Evolutionary conservation across 352 stramenopile species (phyloP), one percentile per base, ranked within the genome.

Genomic region (Achlya hypogyna): DNA sequence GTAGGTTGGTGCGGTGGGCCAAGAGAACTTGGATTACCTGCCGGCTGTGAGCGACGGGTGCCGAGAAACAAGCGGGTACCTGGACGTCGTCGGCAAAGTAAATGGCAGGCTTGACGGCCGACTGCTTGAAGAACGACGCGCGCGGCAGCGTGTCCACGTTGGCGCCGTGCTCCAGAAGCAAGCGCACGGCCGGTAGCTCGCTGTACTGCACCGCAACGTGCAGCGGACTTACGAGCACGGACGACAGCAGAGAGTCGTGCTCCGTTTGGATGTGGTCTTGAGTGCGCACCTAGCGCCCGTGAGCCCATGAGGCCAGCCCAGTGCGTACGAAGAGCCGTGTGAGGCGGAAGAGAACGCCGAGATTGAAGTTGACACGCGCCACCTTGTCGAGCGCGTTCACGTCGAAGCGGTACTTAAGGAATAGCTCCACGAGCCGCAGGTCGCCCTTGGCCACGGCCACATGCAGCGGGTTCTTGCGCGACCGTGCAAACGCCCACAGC

Each of bases 361-460:
- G 69, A 27, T 91, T 93, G 27, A 93, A 91, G 62, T 90, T 89
- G 18, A 91, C 79, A 29, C 82, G 81, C 34, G 79, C 70, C 2
- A 93, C 82, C 69, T 93, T 93, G 63, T 93, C 82, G 2, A 89
- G 72, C 14, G 74, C 75, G 51, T 93, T 93, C 2, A 85, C 78
- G 40, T 87, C 74, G 38, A 88, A 78, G 0, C 77, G 78, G 18
- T 78, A 69, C 8, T 70, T 69, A 4, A 93, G 65, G 25, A 93
- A 69, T 1, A 87, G 58, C 51, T 82, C 51, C n/a, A 91, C 78
- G 42, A 90, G 78, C n/a, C 65, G 47, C 1, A 83, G 51, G 51
- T 88, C 72, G 34, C 81, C 82, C 27, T 75, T 73, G 58, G 78
- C 78, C 4, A 81, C 84, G 1, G 84, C 82, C 51, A 91, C 74